phyloP scores from a whole-genome alignment of 2,329 filamentous ascomycete species.

The Cryphonectria radicalis region DNA sequence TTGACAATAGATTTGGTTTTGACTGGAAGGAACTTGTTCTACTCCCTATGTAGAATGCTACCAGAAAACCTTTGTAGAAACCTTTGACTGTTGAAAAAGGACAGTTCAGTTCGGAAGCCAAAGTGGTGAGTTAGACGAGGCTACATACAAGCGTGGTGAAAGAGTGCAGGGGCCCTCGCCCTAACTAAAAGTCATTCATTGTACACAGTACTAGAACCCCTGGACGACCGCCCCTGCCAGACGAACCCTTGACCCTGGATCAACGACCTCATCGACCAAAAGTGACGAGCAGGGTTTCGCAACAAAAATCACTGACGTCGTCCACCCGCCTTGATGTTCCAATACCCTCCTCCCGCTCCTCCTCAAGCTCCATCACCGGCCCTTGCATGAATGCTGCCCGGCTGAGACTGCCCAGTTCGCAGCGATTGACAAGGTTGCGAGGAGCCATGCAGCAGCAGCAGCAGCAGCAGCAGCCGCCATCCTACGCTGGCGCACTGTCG shows the following conservation, averaged over 20 bases:
- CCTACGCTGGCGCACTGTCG: conserved; percentile 26
- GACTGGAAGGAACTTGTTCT: too few species aligned
- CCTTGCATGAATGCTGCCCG: conserved; percentile 19
- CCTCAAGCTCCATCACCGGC: too few species aligned
- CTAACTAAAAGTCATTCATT: not conserved
- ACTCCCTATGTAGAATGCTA: too few species aligned
- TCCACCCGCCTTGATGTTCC: not conserved
- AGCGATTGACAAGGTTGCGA: conserved; percentile 10
- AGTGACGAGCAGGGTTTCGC: not conserved
- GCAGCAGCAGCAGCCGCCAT: conserved; percentile 26
- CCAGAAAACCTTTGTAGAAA: too few species aligned
- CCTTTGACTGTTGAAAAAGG: too few species aligned
- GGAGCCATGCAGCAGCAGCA: conserved; percentile 23
- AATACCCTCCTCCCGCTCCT: too few species aligned
- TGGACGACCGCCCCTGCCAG: not conserved
- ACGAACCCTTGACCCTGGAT: conserved; percentile 12
- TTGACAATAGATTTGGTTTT: too few species aligned
- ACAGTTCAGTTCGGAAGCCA: too few species aligned
- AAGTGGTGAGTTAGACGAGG: not conserved
- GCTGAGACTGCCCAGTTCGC: conserved; percentile 11
- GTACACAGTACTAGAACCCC: not conserved
- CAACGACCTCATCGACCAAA: conserved; percentile 19
- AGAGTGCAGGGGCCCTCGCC: not conserved
- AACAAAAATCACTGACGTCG: conserved; percentile 1
- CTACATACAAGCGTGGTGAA: not conserved